These are phyloP conservation scores for Cornus controversa DNA, from an alignment of 148 eudicot genomes.

Conservation along the genomic window DNA sequence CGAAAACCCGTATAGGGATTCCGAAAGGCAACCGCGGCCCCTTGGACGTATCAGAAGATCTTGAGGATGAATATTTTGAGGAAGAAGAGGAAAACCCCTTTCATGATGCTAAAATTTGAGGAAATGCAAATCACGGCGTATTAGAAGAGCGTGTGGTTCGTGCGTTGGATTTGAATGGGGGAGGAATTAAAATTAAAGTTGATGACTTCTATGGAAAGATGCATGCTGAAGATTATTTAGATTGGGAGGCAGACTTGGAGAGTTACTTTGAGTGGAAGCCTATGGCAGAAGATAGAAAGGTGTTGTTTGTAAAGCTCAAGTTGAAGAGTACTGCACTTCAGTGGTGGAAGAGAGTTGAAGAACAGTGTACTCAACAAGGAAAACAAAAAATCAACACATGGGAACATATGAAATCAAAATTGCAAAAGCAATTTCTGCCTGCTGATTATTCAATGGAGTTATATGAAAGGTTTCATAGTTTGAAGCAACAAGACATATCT, in stretches of 20 bases:
- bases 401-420: no score
- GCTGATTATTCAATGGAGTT: no score
- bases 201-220: not conserved
- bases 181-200: conserved; percentile 2
- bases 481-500: no score
- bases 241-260: not conserved
- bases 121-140: not conserved
- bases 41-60: no score
- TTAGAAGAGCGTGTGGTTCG: not conserved
- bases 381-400: no score
- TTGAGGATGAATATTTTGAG: not conserved
- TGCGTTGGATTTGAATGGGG: not conserved
- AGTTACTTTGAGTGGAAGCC: conserved; percentile 8
- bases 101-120: not conserved
- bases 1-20: not conserved
- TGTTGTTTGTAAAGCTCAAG: not conserved
- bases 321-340: not conserved
- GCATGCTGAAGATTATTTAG: not conserved
- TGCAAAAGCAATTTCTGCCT: no score
- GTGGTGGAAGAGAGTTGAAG: no score
- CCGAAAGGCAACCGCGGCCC: not conserved
- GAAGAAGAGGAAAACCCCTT: no score
- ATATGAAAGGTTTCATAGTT: no score
- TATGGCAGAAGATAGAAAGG: not conserved
- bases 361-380: no score